A percentile compares a stretch with the other conserved stretches of the same genome.
These are phyloP conservation scores for Quercus suber DNA, from an alignment of 306 rosid species.

Conservation along the genomic window DNA sequence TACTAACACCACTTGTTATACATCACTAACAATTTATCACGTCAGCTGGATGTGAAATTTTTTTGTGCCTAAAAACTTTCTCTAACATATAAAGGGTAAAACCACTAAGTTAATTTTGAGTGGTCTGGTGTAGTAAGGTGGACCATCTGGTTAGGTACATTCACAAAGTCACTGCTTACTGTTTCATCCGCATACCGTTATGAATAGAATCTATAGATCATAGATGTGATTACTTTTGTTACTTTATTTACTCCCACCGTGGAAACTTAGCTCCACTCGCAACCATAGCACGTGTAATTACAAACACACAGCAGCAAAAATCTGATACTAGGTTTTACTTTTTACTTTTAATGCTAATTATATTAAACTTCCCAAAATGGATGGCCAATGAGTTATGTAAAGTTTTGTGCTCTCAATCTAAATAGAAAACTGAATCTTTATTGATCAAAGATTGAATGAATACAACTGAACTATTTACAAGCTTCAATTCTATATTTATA, in stretches of 20 bases:
- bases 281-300: background rate
- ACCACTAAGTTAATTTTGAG: background rate
- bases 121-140: background rate
- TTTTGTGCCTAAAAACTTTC: too few relatives aligned
- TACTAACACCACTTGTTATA: too few relatives aligned
- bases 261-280: background rate
- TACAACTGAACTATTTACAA: too few relatives aligned
- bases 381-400: background rate
- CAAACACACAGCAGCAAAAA: background rate
- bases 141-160: background rate
- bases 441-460: too few relatives aligned
- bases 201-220: background rate
- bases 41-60: rapidly evolving
- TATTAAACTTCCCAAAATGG: background rate
- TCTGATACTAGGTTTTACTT: too few relatives aligned
- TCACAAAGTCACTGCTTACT: background rate
- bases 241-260: background rate
- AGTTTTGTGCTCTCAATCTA: too few relatives aligned
- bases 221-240: background rate
- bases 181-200: background rate
- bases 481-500: too few relatives aligned
- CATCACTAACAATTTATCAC: too few relatives aligned
- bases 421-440: too few relatives aligned
- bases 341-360: background rate
- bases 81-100: too few relatives aligned